Evolutionary conservation across 2,329 filamentous ascomycete genomes (phyloP).

Genomic region (Metarhizium anisopliae): DNA sequence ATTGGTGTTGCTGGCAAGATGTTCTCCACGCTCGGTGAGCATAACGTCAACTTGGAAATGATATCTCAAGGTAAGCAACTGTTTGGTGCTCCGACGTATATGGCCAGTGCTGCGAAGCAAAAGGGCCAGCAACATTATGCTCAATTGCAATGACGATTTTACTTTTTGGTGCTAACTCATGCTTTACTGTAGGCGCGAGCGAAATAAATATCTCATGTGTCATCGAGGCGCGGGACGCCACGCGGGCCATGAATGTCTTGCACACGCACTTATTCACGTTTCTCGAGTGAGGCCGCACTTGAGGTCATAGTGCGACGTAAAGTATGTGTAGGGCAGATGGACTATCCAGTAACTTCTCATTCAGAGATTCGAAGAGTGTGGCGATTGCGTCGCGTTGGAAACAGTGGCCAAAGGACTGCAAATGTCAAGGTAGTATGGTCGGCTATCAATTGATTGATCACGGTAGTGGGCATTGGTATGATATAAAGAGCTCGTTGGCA

Average conservation of each 20-base stretch:
- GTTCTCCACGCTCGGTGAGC: slow-evolving; percentile 89
- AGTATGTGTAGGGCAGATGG: too few species aligned
- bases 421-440: too few species aligned
- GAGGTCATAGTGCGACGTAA: not conserved
- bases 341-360: not conserved
- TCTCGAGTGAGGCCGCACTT: slow-evolving; percentile 49
- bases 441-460: too few species aligned
- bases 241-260: slow-evolving; percentile 88
- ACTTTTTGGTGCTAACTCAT: slow-evolving; percentile 6
- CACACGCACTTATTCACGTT: slow-evolving; percentile 97
- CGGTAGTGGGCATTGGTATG: not conserved
- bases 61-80: slow-evolving; percentile 76
- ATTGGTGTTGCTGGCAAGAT: slow-evolving; percentile 85
- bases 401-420: not conserved
- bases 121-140: not conserved
- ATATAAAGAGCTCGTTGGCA: not conserved
- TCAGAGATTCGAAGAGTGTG: not conserved
- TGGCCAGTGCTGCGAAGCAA: not conserved
- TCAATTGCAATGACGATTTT: not conserved
- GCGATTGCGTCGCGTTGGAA: not conserved
- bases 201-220: slow-evolving; percentile 99
- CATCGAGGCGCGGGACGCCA: slow-evolving; percentile 83
- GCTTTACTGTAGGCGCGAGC: slow-evolving; percentile 60
- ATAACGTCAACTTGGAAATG: slow-evolving; percentile 98
- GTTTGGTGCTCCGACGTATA: not conserved